Evolutionary conservation across 2,329 filamentous ascomycete species (phyloP), one percentile per base, ranked within the genome.

Genomic region (Venturia carpophila): DNA sequence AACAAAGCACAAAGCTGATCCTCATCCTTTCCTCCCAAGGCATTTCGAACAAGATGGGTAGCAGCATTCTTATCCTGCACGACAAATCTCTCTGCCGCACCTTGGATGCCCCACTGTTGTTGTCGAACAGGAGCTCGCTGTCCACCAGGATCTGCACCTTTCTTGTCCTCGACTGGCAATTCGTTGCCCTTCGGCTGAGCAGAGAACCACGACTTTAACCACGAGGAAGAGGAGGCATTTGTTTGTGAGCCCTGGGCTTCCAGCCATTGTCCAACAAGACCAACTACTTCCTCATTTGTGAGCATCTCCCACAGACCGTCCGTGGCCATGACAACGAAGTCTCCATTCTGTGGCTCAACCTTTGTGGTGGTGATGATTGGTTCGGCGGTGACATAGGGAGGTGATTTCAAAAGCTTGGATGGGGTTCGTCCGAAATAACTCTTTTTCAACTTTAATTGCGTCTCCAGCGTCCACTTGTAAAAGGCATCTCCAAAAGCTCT

Each of bases 251-350:
- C 78, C 69, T 75, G 68, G 27, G 85, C 86, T 75, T 99, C 94
- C 60, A 99, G 86, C 94, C 94, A 99, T 75, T 96, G 91, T 19
- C 93, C 95, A 5, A 99, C 94, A 2, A 99, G 84, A 0, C 94
- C 94, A 62, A 99, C 90, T 1, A 97, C 94, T 79, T 99, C 94
- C 74, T 99, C 94, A 71, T 97, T 99, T 60, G 91, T 97, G 67
- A 99, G 82, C 94, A 97, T 97, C 78, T 99, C 94, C 94, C 94
- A 99, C 0, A 99, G 82, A 4, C 94, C 94, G 73, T 99, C 94
- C 0, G 94, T 97, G 27, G 94, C 94, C 82, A 99, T 87, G 67
- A 99, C 93, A 15, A 99, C 82, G 71, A 99, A 99, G 74, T 99
- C 94, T 58, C 93, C 92, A 68, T 90, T 90, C 64, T 91, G 85